Evolutionary conservation across 139 green algal genomes (phyloP).

Genomic region (Choricystis sp.): DNA sequence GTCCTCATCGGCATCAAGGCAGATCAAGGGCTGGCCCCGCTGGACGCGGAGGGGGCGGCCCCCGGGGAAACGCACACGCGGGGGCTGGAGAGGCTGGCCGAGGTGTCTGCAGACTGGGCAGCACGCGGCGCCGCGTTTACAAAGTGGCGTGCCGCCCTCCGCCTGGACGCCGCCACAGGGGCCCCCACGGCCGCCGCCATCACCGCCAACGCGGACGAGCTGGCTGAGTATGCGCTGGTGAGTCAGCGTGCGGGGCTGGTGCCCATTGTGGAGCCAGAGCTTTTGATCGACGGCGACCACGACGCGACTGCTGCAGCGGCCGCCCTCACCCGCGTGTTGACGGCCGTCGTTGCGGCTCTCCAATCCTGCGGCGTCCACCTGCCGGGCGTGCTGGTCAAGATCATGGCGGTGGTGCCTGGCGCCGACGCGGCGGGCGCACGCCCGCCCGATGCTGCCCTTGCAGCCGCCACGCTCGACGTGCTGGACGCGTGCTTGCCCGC

Average conservation of each 20-base stretch:
- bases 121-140: constrained; percentile 43
- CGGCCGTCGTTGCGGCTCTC: constrained; percentile 35
- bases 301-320: constrained; percentile 22
- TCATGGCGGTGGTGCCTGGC: constrained; percentile 71
- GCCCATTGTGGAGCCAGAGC: constrained; percentile 91
- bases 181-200: constrained; percentile 46
- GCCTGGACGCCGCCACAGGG: constrained; percentile 23
- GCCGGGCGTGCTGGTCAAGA: constrained; percentile 79
- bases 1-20: constrained; percentile 73
- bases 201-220: constrained; percentile 58
- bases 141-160: constrained; percentile 89
- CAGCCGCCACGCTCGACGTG: constrained; percentile 44
- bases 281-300: constrained; percentile 85
- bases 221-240: constrained; percentile 80
- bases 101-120: constrained; percentile 29
- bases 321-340: constrained; percentile 21
- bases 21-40: constrained; percentile 58
- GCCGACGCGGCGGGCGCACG: constrained; percentile 14
- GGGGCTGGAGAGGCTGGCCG: constrained; percentile 61
- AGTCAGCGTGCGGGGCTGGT: constrained; percentile 64
- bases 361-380: constrained; percentile 41
- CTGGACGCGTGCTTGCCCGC: constrained; percentile 60
- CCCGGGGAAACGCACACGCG: constrained; percentile 70
- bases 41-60: constrained; percentile 16
- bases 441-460: constrained; percentile 36